phyloP scores from a whole-genome alignment of 495 filamentous ascomycete species.

The Aspergillus homomorphus region DNA sequence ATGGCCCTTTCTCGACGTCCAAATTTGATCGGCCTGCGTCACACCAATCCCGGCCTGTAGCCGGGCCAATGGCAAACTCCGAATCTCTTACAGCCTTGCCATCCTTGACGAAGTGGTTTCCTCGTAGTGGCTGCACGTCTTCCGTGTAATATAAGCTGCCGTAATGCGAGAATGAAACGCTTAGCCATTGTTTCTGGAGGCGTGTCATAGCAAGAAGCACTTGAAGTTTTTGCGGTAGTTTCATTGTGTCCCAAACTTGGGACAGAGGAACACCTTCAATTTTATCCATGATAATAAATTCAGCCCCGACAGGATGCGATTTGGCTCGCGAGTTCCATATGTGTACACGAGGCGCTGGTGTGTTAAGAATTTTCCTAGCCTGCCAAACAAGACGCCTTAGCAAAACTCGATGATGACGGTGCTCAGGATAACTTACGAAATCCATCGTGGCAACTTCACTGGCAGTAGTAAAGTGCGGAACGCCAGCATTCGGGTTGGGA shows the following conservation, averaged over 20 bases:
- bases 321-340: constrained; percentile 27
- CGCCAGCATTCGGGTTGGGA: constrained; percentile 37
- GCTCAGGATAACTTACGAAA: constrained; percentile 27
- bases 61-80: constrained; percentile 33
- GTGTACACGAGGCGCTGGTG: constrained; percentile 27
- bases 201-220: constrained; percentile 32
- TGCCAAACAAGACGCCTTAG: constrained; percentile 14
- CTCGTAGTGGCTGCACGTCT: constrained; percentile 20
- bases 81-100: constrained; percentile 23
- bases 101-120: constrained; percentile 22
- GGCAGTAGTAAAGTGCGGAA: constrained; percentile 32
- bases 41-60: constrained; percentile 30
- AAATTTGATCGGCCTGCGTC: constrained; percentile 30
- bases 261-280: constrained; percentile 26
- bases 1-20: constrained; percentile 29
- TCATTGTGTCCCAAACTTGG: constrained; percentile 29
- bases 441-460: constrained; percentile 44
- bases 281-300: constrained; percentile 40
- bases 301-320: constrained; percentile 31
- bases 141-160: constrained; percentile 30
- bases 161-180: constrained; percentile 30
- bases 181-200: constrained; percentile 31
- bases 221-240: constrained; percentile 25
- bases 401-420: constrained; percentile 8
- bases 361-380: constrained; percentile 24